phyloP scores from a whole-genome alignment of 345 rosid genomes.

The Hibiscus trionum region DNA sequence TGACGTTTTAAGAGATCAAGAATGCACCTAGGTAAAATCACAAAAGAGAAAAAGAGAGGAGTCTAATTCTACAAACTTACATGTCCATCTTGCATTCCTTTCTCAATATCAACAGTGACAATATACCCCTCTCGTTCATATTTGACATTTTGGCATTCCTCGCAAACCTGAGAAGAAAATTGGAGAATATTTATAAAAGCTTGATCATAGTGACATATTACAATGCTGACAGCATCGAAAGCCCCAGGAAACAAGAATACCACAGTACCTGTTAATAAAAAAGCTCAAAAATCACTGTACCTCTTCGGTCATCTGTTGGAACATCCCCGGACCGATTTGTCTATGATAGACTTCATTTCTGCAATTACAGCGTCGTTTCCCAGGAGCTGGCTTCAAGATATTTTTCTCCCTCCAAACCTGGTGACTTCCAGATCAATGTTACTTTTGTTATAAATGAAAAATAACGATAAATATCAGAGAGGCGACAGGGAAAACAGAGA shows the following conservation, averaged over 20 bases:
- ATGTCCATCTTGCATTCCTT: conserved; percentile 98
- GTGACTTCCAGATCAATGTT: neutral
- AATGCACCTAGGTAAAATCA: neutral
- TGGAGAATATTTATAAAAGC: neutral
- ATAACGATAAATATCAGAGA: neutral
- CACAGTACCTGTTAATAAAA: conserved; percentile 41
- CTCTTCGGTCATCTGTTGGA: conserved; percentile 99
- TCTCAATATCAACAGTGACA: conserved; percentile 96
- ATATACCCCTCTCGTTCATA: conserved; percentile 78
- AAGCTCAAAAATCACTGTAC: conserved; percentile 19
- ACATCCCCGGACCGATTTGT: conserved; percentile 99
- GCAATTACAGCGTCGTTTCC: conserved; percentile 92
- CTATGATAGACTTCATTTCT: conserved; percentile 95
- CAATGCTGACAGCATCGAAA: neutral
- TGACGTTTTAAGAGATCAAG: neutral
- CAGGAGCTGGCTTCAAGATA: conserved; percentile 85
- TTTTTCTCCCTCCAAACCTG: conserved; percentile 99
- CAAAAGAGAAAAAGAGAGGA: neutral
- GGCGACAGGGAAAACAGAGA: neutral
- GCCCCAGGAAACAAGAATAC: neutral
- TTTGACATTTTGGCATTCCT: conserved; percentile 92
- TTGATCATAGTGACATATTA: neutral
- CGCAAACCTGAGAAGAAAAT: conserved; percentile 66
- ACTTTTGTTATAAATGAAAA: neutral
- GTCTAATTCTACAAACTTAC: conserved; percentile 34